phyloP scores from a whole-genome alignment of 352 stramenopile genomes.

The Pythium vanterpoolii region DNA sequence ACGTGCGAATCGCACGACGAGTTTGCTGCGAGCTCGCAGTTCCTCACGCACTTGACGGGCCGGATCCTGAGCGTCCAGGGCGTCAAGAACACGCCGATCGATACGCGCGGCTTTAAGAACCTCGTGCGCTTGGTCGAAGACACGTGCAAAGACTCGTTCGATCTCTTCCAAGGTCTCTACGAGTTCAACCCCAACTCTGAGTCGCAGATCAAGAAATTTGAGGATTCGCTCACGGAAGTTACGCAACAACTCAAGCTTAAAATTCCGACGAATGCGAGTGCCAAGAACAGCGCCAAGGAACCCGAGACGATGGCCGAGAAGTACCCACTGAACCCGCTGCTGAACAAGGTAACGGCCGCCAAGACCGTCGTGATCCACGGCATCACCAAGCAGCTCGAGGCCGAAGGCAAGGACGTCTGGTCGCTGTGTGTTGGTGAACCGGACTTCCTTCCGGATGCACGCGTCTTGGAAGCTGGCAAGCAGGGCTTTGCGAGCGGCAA shows the following conservation, averaged over 20 bases:
- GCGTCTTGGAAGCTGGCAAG: slow-evolving; percentile 90
- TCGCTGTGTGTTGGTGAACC: slow-evolving; percentile 93
- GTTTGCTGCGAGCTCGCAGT: slow-evolving; percentile 96
- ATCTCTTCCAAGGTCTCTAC: slow-evolving; percentile 98
- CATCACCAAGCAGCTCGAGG: slow-evolving; percentile 94
- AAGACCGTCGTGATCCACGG: slow-evolving; percentile 94
- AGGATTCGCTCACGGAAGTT: slow-evolving; percentile 57
- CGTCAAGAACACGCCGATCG: slow-evolving; percentile 89
- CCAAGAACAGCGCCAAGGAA: background rate
- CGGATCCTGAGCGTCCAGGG: slow-evolving; percentile 92
- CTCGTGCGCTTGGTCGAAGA: slow-evolving; percentile 96
- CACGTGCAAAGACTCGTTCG: slow-evolving; percentile 97
- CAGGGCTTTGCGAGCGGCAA: slow-evolving; percentile 65
- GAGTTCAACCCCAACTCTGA: slow-evolving; percentile 95
- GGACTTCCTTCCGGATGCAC: slow-evolving; percentile 81
- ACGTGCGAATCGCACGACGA: slow-evolving; percentile 95
- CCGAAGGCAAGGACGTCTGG: slow-evolving; percentile 86
- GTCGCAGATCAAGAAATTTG: slow-evolving; percentile 76
- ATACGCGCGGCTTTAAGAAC: slow-evolving; percentile 97
- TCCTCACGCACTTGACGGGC: slow-evolving; percentile 97
- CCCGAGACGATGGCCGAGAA: slow-evolving; percentile 43
- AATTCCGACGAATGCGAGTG: background rate
- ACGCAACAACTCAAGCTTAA: slow-evolving; percentile 33
- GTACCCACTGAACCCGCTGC: slow-evolving; percentile 71
- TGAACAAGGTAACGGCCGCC: slow-evolving; percentile 77